These are phyloP conservation scores for Vitis rotundifolia DNA, from an alignment of 164 flowering plant species.

Conservation along the genomic window DNA sequence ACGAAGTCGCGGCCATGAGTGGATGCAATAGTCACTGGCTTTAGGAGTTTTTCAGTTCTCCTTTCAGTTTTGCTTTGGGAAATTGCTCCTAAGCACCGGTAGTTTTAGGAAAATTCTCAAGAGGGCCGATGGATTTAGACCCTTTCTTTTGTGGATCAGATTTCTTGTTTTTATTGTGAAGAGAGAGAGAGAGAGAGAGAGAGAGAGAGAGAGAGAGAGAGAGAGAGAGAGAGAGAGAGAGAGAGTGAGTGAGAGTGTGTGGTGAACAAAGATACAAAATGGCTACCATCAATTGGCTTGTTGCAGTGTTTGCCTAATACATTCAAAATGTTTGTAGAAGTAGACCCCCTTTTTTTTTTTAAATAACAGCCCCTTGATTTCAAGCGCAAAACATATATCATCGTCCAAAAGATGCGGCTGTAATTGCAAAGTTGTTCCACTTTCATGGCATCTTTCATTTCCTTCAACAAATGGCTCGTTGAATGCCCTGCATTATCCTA, in stretches of 20 bases:
- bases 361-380: neutral
- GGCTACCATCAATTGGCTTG: neutral
- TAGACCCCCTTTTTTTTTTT: too few species aligned
- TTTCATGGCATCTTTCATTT: too few species aligned
- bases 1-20: slow-evolving; percentile 38
- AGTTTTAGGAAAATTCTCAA: slow-evolving; percentile 1
- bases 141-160: slow-evolving; percentile 28
- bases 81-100: neutral
- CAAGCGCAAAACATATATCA: too few species aligned
- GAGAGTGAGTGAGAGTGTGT: neutral
- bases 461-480: too few species aligned
- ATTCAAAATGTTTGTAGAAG: neutral
- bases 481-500: too few species aligned
- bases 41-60: neutral
- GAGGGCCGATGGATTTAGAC: neutral
- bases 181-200: neutral
- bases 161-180: slow-evolving; percentile 9
- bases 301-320: neutral
- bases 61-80: neutral
- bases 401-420: too few species aligned
- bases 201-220: neutral
- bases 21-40: neutral
- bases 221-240: too few species aligned
- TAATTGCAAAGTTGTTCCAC: too few species aligned
- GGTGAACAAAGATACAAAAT: slow-evolving; percentile 10